These are phyloP conservation scores for Lipomyces spencermartinsiae DNA, from an alignment of 805 yeast species.

Conservation along the genomic window DNA sequence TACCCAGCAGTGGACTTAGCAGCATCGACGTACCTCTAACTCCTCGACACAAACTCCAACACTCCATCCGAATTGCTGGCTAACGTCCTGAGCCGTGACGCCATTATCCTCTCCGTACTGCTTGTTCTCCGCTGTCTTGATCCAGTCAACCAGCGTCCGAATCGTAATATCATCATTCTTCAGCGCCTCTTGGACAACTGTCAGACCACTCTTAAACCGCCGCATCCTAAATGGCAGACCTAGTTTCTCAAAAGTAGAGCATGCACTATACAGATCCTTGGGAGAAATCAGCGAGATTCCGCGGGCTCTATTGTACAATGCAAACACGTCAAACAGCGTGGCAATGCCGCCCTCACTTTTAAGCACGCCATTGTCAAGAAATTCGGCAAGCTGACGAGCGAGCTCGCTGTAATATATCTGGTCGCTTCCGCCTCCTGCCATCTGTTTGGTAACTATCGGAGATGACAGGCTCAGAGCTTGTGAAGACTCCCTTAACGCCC, in stretches of 20 bases:
- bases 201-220: slow-evolving; percentile 50
- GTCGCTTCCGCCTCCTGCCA: slow-evolving; percentile 45
- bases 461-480: slow-evolving; percentile 46
- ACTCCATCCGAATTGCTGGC: slow-evolving; percentile 56
- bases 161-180: slow-evolving; percentile 48
- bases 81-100: slow-evolving; percentile 42
- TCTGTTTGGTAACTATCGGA: slow-evolving; percentile 47
- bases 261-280: slow-evolving; percentile 66
- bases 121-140: slow-evolving; percentile 2
- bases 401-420: slow-evolving; percentile 57
- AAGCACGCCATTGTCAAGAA: slow-evolving; percentile 56
- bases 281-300: slow-evolving; percentile 75
- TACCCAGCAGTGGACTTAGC: not conserved
- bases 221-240: slow-evolving; percentile 61
- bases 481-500: slow-evolving; percentile 47
- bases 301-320: slow-evolving; percentile 67
- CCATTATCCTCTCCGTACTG: slow-evolving; percentile 38
- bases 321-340: slow-evolving; percentile 66
- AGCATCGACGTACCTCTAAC: slow-evolving; percentile 51
- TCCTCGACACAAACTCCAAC: slow-evolving; percentile 69
- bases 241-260: slow-evolving; percentile 60
- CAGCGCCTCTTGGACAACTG: slow-evolving; percentile 51
- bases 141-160: slow-evolving; percentile 21
- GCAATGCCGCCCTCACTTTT: slow-evolving; percentile 63
- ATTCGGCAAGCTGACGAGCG: slow-evolving; percentile 81